These are phyloP conservation scores for Lippia alba DNA, from an alignment of 305 asterid species.

Conservation along the genomic window DNA sequence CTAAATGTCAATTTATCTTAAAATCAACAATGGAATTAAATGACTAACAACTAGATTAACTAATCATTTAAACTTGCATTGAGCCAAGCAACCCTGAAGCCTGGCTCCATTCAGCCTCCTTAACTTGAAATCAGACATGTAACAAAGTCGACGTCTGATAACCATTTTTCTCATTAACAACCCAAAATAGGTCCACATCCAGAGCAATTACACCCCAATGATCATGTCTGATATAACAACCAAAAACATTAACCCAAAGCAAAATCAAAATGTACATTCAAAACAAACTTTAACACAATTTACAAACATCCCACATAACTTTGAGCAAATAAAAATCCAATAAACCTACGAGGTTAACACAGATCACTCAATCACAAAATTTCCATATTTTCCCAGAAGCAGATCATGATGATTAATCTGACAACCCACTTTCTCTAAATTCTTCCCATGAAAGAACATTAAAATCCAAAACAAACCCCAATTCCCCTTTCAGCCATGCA, in stretches of 20 bases:
- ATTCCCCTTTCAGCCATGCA: slow-evolving; percentile 29
- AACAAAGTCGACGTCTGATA: slow-evolving; percentile 9
- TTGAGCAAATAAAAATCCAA: slow-evolving; percentile 11
- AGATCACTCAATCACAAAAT: slow-evolving; percentile 4
- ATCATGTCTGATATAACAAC: slow-evolving; percentile 22
- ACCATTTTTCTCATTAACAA: not conserved
- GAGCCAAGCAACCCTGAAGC: not conserved
- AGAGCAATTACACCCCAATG: slow-evolving; percentile 19
- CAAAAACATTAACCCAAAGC: not conserved
- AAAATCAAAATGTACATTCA: slow-evolving; percentile 3
- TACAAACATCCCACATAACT: slow-evolving; percentile 21
- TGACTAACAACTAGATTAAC: not conserved
- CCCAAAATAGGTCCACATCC: not conserved
- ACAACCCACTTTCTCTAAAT: slow-evolving; percentile 14
- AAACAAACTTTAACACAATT: slow-evolving; percentile 22
- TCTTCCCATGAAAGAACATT: not conserved
- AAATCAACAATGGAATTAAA: no score
- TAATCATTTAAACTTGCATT: not conserved
- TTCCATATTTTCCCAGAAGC: slow-evolving; percentile 8
- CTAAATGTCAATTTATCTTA: not conserved
- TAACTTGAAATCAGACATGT: slow-evolving; percentile 4
- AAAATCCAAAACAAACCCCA: slow-evolving; percentile 23
- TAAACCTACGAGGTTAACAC: slow-evolving; percentile 2
- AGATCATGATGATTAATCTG: slow-evolving; percentile 4
- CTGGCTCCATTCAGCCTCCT: not conserved